Conservation (phyloP, 2,329 filamentous ascomycete species). For the Colletotrichum siamense region DNA sequence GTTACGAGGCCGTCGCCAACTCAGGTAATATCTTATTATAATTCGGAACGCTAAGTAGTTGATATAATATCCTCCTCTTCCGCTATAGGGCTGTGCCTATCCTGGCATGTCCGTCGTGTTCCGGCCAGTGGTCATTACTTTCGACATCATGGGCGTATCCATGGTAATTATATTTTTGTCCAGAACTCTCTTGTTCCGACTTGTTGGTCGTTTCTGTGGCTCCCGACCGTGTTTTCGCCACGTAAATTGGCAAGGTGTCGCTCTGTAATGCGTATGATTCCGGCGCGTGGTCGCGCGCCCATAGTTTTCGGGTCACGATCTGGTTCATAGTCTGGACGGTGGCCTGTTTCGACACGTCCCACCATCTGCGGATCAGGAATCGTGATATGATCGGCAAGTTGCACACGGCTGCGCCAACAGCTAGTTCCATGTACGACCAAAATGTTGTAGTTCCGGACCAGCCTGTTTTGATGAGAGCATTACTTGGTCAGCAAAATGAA, state of each 20-base stretch:
- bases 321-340: not conserved
- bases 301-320: not conserved
- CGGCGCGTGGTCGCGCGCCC: not conserved
- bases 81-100: not conserved
- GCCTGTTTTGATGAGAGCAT: not conserved
- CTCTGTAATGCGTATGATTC: not conserved
- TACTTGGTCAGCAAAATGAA: not conserved
- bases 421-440: not conserved
- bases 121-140: not conserved
- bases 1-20: not conserved
- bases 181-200: not conserved
- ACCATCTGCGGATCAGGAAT: not conserved
- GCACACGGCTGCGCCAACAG: not conserved
- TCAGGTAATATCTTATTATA: not conserved
- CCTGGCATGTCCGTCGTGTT: not conserved
- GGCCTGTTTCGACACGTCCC: not conserved
- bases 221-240: not conserved
- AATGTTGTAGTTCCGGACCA: slow-evolving; percentile 1
- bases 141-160: not conserved
- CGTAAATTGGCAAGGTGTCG: not conserved
- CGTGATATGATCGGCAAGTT: not conserved
- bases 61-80: not conserved
- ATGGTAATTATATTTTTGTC: not conserved
- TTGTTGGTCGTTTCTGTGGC: not conserved
- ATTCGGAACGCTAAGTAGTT: not conserved